Evolutionary conservation across 2,329 filamentous ascomycete genomes (phyloP).

Genomic region (Ceratocystis alfenasii): DNA sequence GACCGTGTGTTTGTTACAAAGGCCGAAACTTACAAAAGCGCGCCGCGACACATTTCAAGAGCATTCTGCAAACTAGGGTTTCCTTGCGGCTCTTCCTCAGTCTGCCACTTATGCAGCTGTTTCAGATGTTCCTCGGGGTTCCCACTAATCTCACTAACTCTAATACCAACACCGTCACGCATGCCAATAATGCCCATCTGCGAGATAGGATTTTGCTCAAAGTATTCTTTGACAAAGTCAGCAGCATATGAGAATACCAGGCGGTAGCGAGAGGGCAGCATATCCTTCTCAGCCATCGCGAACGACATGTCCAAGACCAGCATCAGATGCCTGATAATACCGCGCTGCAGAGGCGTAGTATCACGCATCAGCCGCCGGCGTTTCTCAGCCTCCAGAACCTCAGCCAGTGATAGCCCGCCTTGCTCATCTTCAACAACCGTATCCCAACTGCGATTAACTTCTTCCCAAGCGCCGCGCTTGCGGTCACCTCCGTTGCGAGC

Average conservation of each 20-base stretch:
- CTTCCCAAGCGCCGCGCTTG: constrained; percentile 49
- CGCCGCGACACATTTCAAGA: constrained; percentile 84
- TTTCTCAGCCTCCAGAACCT: constrained; percentile 69
- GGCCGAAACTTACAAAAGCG: constrained; percentile 55
- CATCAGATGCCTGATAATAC: constrained; percentile 93
- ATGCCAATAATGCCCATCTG: constrained; percentile 88
- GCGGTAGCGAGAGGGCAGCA: constrained; percentile 76
- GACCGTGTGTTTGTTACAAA: constrained; percentile 4
- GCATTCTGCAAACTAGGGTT: constrained; percentile 84
- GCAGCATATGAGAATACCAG: constrained; percentile 71
- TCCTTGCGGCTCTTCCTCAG: constrained; percentile 54
- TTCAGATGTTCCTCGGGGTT: constrained; percentile 82
- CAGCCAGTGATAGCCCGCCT: constrained; percentile 64
- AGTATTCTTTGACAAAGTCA: constrained; percentile 86
- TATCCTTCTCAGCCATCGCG: constrained; percentile 90
- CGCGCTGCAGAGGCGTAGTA: constrained; percentile 87
- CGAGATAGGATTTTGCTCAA: constrained; percentile 96
- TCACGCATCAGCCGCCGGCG: constrained; percentile 63
- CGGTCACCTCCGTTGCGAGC: constrained; percentile 27
- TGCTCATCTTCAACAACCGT: constrained; percentile 66
- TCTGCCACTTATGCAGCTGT: constrained; percentile 54
- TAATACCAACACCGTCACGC: constrained; percentile 77
- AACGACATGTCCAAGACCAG: constrained; percentile 84
- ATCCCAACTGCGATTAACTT: constrained; percentile 58
- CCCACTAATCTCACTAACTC: constrained; percentile 79